phyloP scores from a whole-genome alignment of 2,329 filamentous ascomycete genomes.

The Phyllosticta paracitricarpa region DNA sequence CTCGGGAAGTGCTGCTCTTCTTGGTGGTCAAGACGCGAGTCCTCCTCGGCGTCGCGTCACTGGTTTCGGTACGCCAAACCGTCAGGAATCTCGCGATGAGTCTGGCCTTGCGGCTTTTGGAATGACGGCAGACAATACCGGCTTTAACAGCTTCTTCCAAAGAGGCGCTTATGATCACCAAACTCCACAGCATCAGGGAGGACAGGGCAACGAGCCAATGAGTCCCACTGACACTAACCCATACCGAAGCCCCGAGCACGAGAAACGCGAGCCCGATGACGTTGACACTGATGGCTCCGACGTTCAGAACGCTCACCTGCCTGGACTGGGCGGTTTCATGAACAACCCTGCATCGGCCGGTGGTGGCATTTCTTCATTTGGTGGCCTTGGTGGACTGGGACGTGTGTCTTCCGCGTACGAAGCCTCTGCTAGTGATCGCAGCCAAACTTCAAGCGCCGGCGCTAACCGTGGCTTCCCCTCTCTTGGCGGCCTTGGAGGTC shows the following conservation, averaged over 20 bases:
- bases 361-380: conserved; percentile 40
- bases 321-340: conserved; percentile 46
- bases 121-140: conserved; percentile 47
- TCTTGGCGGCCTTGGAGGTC: conserved; percentile 48
- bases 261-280: conserved; percentile 55
- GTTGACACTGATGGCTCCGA: conserved; percentile 48
- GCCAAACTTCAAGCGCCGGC: conserved; percentile 82
- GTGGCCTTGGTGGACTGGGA: conserved; percentile 44
- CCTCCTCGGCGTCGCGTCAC: conserved; percentile 37
- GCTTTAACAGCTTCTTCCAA: conserved; percentile 48
- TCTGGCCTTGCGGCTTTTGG: conserved; percentile 51
- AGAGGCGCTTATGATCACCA: conserved; percentile 49
- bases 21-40: conserved; percentile 63
- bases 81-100: conserved; percentile 46
- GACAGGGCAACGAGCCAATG: conserved; percentile 56
- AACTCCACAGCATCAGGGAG: conserved; percentile 38
- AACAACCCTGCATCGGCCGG: conserved; percentile 32
- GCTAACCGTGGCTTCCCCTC: conserved; percentile 59
- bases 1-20: conserved; percentile 62
- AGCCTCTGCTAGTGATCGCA: conserved; percentile 70
- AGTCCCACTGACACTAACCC: conserved; percentile 86
- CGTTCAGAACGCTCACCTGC: conserved; percentile 40
- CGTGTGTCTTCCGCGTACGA: conserved; percentile 34
- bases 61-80: conserved; percentile 31
- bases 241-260: conserved; percentile 79